These are phyloP conservation scores for Lyophyllum atratum DNA, from an alignment of 768 basidiomycete species.

Conservation along the genomic window DNA sequence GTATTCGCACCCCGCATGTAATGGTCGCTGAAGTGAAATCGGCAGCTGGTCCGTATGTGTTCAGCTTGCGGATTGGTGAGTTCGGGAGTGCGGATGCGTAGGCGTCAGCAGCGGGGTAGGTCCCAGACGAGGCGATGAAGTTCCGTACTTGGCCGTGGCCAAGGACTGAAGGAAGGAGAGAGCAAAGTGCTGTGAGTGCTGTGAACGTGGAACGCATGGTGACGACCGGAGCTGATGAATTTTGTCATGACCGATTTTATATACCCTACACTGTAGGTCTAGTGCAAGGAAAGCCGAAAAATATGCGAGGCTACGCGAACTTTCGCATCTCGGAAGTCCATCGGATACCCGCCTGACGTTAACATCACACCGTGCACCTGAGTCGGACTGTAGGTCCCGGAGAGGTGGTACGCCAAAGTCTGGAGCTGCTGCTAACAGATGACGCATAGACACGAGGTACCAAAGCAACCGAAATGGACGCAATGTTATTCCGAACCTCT, in stretches of 20 bases:
- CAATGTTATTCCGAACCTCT: background rate
- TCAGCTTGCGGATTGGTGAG: conserved; percentile 10
- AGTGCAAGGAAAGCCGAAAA: background rate
- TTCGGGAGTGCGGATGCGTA: conserved; percentile 6
- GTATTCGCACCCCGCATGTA: conserved; percentile 15
- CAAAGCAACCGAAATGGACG: background rate
- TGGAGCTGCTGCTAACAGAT: background rate
- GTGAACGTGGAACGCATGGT: background rate
- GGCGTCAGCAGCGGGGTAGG: conserved; percentile 7
- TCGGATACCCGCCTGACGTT: background rate
- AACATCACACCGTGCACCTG: background rate
- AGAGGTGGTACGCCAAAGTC: background rate
- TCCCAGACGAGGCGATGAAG: conserved; percentile 7
- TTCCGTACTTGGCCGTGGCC: conserved; percentile 8
- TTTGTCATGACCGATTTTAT: background rate
- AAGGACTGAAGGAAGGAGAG: background rate
- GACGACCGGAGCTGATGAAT: background rate
- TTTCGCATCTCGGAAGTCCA: background rate
- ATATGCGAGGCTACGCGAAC: background rate
- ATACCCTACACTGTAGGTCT: background rate
- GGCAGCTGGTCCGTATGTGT: conserved; percentile 18
- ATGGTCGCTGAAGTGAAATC: conserved; percentile 15
- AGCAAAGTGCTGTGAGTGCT: background rate
- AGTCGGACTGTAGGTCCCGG: background rate
- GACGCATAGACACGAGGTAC: background rate